Evolutionary conservation across 257 asterid species (phyloP).

Genomic region (Salvia rosmarinus): DNA sequence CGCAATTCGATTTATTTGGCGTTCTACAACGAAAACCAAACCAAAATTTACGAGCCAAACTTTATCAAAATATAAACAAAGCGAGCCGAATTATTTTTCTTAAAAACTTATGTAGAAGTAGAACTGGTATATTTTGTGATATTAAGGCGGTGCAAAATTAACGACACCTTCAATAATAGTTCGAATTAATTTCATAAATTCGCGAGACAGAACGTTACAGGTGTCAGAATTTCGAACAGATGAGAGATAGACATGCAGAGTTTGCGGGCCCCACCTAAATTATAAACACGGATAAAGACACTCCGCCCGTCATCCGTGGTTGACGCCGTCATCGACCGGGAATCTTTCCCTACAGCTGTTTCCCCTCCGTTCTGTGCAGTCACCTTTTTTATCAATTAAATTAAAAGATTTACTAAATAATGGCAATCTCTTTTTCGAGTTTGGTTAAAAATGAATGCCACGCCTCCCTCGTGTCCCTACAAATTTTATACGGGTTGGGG

Average conservation of each 20-base stretch:
- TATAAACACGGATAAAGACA: background rate
- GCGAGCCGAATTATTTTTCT: no score
- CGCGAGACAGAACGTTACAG: background rate
- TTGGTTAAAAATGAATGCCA: no score
- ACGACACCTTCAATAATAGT: no score
- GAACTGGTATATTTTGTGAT: no score
- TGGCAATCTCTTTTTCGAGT: background rate
- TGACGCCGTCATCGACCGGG: constrained; percentile 21
- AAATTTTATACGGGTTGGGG: no score
- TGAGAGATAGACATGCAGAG: constrained; percentile 22
- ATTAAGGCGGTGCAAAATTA: no score
- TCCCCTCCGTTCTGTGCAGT: constrained; percentile 18
- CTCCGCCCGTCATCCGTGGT: constrained; percentile 7
- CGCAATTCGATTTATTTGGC: no score
- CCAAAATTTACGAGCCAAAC: no score
- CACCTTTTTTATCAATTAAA: background rate
- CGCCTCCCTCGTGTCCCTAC: no score
- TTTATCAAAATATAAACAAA: no score
- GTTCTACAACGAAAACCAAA: no score
- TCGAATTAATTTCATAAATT: background rate
- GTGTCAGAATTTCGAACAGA: constrained; percentile 23
- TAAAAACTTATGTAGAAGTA: no score
- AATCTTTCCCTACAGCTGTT: background rate
- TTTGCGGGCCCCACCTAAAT: constrained; percentile 9
- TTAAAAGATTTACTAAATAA: background rate